phyloP scores from a whole-genome alignment of 352 stramenopile species.

The Globisporangium alternatum region DNA sequence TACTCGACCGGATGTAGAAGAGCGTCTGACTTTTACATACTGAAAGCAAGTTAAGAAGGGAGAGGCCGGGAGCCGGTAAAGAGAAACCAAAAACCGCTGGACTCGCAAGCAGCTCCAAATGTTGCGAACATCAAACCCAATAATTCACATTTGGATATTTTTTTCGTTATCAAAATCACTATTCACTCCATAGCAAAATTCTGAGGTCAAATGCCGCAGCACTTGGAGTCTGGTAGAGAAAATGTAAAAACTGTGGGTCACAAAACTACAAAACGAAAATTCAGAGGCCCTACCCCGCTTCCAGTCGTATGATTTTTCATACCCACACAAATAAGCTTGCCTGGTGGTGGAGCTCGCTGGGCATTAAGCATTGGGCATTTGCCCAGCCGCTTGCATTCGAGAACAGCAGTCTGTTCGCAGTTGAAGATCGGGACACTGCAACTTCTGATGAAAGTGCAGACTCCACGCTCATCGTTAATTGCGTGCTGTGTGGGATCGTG shows the following conservation, averaged over 20 bases:
- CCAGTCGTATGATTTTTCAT: neutral
- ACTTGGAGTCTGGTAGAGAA: neutral
- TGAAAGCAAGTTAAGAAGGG: neutral
- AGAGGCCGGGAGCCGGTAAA: neutral
- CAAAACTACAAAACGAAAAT: neutral
- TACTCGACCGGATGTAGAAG: neutral
- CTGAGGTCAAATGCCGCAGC: neutral
- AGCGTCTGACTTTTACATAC: neutral
- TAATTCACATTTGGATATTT: neutral
- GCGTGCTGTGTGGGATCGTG: neutral
- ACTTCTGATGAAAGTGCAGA: neutral
- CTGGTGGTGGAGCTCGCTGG: neutral
- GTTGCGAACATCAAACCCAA: neutral
- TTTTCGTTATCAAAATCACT: too few relatives aligned
- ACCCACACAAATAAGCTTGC: neutral
- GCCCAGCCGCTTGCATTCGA: too few relatives aligned
- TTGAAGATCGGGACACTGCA: neutral
- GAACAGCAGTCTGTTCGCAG: neutral
- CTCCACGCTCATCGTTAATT: neutral
- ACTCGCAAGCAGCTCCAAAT: neutral
- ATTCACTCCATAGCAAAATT: too few relatives aligned
- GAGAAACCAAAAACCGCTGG: neutral
- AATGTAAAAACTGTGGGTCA: neutral
- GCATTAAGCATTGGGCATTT: too few relatives aligned
- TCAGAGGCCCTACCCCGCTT: constrained; percentile 1